Conservation (phyloP, 257 asterid species). For the Nicotiana otophora region DNA sequence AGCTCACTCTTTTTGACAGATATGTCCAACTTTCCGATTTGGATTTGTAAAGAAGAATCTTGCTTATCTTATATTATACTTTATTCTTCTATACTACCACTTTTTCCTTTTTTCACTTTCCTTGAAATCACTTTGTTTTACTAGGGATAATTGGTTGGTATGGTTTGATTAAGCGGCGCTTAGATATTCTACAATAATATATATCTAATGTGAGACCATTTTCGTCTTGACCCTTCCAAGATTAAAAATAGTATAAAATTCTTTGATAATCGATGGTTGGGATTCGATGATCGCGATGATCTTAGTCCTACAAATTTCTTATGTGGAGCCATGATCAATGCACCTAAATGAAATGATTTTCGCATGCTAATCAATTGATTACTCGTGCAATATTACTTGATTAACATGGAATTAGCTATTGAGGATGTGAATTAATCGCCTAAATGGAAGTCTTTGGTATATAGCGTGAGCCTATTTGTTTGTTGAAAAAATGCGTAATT, state of each 20-base stretch:
- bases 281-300: background rate
- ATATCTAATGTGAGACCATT: constrained; percentile 29
- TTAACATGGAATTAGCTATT: background rate
- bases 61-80: constrained; percentile 3
- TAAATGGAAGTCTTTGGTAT: background rate
- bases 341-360: constrained; percentile 17
- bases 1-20: background rate
- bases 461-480: background rate
- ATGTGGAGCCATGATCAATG: constrained; percentile 11
- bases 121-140: constrained; percentile 5
- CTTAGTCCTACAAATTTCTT: constrained; percentile 10
- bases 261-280: background rate
- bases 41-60: constrained; percentile 29
- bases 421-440: background rate
- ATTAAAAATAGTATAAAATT: background rate
- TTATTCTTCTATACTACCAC: background rate
- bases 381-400: background rate
- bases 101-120: background rate
- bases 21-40: constrained; percentile 28
- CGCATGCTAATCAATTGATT: constrained; percentile 12
- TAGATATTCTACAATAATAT: constrained; percentile 20
- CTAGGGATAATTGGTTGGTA: constrained; percentile 15
- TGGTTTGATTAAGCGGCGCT: constrained; percentile 22
- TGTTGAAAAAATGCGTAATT: background rate
- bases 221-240: constrained; percentile 23